Evolutionary conservation across 208 protist genomes (phyloP).

Genomic region (Trypanosomatidae sp.): DNA sequence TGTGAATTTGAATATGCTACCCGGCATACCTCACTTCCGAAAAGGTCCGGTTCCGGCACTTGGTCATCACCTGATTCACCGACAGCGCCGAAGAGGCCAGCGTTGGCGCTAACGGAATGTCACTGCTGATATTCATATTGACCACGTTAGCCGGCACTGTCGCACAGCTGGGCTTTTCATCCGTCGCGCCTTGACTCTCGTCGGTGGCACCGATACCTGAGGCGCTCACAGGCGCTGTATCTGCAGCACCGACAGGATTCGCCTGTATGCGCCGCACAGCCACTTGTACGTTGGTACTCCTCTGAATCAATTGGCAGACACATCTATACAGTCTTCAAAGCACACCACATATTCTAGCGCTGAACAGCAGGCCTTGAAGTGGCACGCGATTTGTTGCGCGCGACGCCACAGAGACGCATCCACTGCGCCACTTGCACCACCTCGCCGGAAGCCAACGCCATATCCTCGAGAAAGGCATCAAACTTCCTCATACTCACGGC

Average conservation of each 20-base stretch:
- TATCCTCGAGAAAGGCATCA: constrained; percentile 33
- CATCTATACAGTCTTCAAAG: constrained; percentile 38
- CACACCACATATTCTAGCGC: constrained; percentile 39
- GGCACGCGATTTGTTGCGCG: constrained; percentile 32
- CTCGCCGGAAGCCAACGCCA: constrained; percentile 28
- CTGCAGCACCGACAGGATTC: constrained; percentile 6
- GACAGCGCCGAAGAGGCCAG: constrained; percentile 38
- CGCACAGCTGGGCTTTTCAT: background rate
- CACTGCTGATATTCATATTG: constrained; percentile 31
- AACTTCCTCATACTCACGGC: constrained; percentile 29
- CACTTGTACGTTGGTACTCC: constrained; percentile 44
- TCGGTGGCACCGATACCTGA: background rate
- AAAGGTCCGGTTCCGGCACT: constrained; percentile 80
- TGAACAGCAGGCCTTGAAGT: constrained; percentile 38
- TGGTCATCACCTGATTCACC: constrained; percentile 42
- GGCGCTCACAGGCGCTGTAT: background rate
- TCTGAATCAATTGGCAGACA: constrained; percentile 46
- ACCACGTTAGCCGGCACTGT: background rate
- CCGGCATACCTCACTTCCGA: constrained; percentile 92
- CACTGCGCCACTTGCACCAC: constrained; percentile 29
- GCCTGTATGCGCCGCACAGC: constrained; percentile 37
- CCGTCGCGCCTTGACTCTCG: constrained; percentile 1
- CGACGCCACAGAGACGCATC: constrained; percentile 25
- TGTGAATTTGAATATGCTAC: constrained; percentile 89
- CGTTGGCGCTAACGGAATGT: constrained; percentile 53